A percentile compares a stretch with the other conserved stretches of the same genome.
Conservation (phyloP, 306 rosid genomes). For the Gillenia trifoliata region DNA sequence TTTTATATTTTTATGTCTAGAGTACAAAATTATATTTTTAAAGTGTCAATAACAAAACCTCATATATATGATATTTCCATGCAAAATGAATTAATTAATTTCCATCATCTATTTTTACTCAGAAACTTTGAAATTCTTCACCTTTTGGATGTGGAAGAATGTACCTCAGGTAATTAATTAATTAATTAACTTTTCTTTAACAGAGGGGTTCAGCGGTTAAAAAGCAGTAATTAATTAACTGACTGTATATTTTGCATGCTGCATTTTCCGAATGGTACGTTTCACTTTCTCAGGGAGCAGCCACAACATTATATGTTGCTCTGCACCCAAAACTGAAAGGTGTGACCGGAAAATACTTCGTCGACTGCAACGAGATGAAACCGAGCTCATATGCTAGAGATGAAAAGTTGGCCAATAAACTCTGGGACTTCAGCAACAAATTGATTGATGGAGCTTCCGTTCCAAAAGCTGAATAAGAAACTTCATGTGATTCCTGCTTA, state of each 20-base stretch:
- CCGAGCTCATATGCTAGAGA: constrained; percentile 54
- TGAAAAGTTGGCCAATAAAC: constrained; percentile 37
- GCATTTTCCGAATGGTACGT: neutral
- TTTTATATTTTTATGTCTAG: too few relatives aligned
- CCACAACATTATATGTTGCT: constrained; percentile 82
- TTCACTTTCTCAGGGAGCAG: constrained; percentile 57
- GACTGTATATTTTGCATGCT: neutral
- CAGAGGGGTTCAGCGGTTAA: neutral
- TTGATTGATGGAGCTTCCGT: constrained; percentile 40
- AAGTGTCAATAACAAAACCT: too few relatives aligned
- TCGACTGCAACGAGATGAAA: constrained; percentile 41
- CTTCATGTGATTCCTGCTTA: neutral
- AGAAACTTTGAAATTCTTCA: constrained; percentile 55
- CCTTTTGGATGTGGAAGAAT: constrained; percentile 74
- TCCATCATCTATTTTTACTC: neutral
- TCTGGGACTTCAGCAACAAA: constrained; percentile 90
- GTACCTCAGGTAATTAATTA: constrained; percentile 62
- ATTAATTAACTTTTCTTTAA: neutral
- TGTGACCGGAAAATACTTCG: constrained; percentile 59
- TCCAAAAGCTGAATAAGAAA: constrained; percentile 16
- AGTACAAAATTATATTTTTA: too few relatives aligned
- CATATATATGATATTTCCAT: too few relatives aligned
- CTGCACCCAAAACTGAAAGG: constrained; percentile 74
- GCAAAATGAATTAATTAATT: neutral
- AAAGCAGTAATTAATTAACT: neutral